Evolutionary conservation across 73 alveolate species (phyloP).

Genomic region (Urostyla sp.): DNA sequence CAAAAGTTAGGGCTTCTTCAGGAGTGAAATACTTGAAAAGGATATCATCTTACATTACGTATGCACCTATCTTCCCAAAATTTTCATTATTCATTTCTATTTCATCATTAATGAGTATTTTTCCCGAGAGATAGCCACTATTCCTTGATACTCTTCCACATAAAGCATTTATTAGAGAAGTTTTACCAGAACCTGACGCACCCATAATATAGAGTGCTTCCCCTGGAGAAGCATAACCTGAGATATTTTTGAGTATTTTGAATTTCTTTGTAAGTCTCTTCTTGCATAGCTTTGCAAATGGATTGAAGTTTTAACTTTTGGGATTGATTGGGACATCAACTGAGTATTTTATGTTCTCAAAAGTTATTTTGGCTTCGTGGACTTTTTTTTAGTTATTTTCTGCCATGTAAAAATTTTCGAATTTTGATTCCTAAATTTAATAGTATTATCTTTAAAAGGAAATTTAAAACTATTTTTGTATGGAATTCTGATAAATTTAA

Average conservation of each 20-base stretch:
- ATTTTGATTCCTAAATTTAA: no score
- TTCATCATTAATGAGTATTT: not conserved
- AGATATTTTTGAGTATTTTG: not conserved
- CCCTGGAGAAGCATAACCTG: slow-evolving; percentile 57
- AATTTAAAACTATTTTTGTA: no score
- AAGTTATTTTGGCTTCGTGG: no score
- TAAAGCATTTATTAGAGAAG: slow-evolving; percentile 40
- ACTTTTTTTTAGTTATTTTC: no score
- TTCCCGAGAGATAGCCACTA: not conserved
- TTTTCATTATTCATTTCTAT: not conserved
- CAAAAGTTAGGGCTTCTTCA: slow-evolving; percentile 59
- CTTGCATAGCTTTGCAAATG: no score
- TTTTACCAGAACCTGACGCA: slow-evolving; percentile 64
- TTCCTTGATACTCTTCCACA: slow-evolving; percentile 21
- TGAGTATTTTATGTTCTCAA: no score
- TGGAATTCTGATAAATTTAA: no score
- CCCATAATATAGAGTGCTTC: slow-evolving; percentile 55
- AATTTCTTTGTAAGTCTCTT: not conserved
- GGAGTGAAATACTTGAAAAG: slow-evolving; percentile 69
- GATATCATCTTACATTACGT: slow-evolving; percentile 69
- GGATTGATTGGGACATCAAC: no score
- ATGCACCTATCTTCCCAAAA: slow-evolving; percentile 31
- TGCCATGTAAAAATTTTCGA: no score
- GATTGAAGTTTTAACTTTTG: no score
- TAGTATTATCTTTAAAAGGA: no score